These are phyloP conservation scores for Thraustochytrium striatum DNA, from an alignment of 352 stramenopile genomes.

Conservation along the genomic window DNA sequence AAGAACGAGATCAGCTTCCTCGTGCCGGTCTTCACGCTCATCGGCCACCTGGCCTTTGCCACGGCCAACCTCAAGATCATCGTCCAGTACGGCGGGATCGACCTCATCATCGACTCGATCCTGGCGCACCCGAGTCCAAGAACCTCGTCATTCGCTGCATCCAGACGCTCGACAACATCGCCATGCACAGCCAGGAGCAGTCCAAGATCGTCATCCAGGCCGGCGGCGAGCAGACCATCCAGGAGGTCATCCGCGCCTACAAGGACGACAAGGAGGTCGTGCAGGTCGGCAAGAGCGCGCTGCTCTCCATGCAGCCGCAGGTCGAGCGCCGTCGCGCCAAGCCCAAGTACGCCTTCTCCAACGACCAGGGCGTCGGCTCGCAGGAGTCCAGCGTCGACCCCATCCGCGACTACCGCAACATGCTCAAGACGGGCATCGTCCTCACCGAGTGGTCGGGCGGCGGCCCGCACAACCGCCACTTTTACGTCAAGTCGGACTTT, in stretches of 20 bases:
- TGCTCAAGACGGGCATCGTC: constrained; percentile 49
- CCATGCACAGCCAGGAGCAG: constrained; percentile 53
- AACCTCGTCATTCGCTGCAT: constrained; percentile 53
- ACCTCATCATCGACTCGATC: constrained; percentile 55
- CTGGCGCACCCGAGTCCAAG: constrained; percentile 51
- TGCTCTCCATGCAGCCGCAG: constrained; percentile 54
- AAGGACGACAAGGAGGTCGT: constrained; percentile 53
- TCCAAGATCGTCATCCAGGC: constrained; percentile 53
- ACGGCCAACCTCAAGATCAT: constrained; percentile 54
- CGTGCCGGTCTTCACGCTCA: constrained; percentile 53
- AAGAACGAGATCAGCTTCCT: constrained; percentile 54
- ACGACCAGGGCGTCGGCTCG: background rate
- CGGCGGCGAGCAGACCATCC: constrained; percentile 52
- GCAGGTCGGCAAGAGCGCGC: constrained; percentile 50
- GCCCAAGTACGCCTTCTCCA: constrained; percentile 28
- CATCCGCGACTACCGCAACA: constrained; percentile 48
- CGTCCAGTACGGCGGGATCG: constrained; percentile 55
- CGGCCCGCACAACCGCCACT: constrained; percentile 30
- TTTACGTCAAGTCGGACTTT: constrained; percentile 50
- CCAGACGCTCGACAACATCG: constrained; percentile 57
- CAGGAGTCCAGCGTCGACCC: constrained; percentile 17
- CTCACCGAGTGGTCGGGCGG: constrained; percentile 48
- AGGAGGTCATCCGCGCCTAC: constrained; percentile 53
- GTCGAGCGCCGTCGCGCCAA: constrained; percentile 50
- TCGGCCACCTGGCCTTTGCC: constrained; percentile 57